phyloP scores from a whole-genome alignment of 2,329 filamentous ascomycete species.

The Aureobasidium sp. region DNA sequence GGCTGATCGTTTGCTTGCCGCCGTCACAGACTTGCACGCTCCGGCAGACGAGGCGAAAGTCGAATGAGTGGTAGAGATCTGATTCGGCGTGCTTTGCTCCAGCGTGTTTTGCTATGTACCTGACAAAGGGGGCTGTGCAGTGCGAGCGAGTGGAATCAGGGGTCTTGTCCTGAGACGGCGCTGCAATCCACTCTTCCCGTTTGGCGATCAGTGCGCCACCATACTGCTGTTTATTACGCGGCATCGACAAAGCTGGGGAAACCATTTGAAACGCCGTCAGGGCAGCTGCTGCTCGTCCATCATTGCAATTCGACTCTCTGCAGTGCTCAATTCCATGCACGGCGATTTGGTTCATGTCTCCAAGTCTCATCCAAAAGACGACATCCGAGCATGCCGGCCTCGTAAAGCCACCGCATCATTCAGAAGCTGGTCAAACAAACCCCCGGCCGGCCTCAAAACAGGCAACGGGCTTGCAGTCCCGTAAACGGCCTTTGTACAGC shows the following conservation, averaged over 20 bases:
- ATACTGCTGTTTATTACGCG: slow-evolving; percentile 8
- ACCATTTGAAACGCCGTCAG: neutral
- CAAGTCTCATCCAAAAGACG: neutral
- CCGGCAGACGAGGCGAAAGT: neutral
- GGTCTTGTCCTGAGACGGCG: slow-evolving; percentile 5
- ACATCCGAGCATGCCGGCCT: neutral
- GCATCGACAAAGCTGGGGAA: slow-evolving; percentile 12
- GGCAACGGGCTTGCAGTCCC: slow-evolving; percentile 12
- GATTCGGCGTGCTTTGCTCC: neutral
- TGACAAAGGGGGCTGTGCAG: slow-evolving; percentile 10
- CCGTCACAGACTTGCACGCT: neutral
- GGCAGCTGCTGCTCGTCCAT: neutral
- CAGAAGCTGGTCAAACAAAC: neutral
- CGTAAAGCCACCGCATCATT: slow-evolving; percentile 7
- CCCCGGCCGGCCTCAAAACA: slow-evolving; percentile 3
- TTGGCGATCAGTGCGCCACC: slow-evolving; percentile 13
- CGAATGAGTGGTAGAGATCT: neutral
- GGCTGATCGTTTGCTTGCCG: neutral
- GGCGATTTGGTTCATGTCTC: neutral
- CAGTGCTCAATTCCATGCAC: neutral
- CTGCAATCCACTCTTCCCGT: slow-evolving; percentile 14
- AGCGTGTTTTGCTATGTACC: neutral
- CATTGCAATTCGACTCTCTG: neutral
- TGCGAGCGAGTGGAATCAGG: neutral
- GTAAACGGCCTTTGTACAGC: slow-evolving; percentile 10